A percentile compares a stretch with the other conserved stretches of the same genome.
Evolutionary conservation across 192 early-diverging fungal genomes (phyloP).

Genomic region (Entophlyctis luteolus): DNA sequence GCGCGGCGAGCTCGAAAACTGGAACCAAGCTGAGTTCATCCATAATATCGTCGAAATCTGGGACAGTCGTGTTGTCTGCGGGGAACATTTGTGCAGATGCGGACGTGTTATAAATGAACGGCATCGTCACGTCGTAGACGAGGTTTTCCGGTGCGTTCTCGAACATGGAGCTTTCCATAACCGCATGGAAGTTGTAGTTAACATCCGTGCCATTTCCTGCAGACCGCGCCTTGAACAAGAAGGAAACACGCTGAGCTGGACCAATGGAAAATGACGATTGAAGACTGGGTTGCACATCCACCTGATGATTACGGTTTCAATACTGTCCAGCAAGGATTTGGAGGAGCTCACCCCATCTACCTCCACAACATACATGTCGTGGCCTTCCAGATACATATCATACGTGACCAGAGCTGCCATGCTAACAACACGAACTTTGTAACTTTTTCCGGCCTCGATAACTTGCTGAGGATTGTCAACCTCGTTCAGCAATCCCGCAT

Average conservation of each 20-base stretch:
- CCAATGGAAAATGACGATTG: slow-evolving; percentile 58
- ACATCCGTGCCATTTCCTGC: slow-evolving; percentile 36
- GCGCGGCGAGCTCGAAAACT: neutral
- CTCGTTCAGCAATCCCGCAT: slow-evolving; percentile 66
- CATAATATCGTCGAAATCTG: slow-evolving; percentile 13
- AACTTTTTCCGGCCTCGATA: slow-evolving; percentile 75
- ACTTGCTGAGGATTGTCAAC: slow-evolving; percentile 36
- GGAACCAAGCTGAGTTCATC: neutral
- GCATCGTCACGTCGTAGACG: slow-evolving; percentile 12
- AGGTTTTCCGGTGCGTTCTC: slow-evolving; percentile 59
- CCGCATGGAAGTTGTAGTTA: slow-evolving; percentile 69
- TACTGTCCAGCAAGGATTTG: no score
- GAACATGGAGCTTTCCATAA: slow-evolving; percentile 76
- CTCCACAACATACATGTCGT: slow-evolving; percentile 75
- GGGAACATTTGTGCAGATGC: slow-evolving; percentile 1
- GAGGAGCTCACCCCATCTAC: slow-evolving; percentile 56
- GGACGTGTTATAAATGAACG: slow-evolving; percentile 12
- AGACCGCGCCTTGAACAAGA: slow-evolving; percentile 68
- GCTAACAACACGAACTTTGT: slow-evolving; percentile 79
- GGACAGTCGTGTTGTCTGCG: neutral
- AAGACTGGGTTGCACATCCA: slow-evolving; percentile 53
- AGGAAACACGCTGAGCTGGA: slow-evolving; percentile 75
- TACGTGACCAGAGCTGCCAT: slow-evolving; percentile 76
- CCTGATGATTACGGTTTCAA: no score
- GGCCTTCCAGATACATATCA: slow-evolving; percentile 75